Percentiles rank a stretch among this genome's conserved stretches.
Conservation (phyloP, 192 early-diverging fungal genomes). For the Rhizoclosmatium globosum region DNA sequence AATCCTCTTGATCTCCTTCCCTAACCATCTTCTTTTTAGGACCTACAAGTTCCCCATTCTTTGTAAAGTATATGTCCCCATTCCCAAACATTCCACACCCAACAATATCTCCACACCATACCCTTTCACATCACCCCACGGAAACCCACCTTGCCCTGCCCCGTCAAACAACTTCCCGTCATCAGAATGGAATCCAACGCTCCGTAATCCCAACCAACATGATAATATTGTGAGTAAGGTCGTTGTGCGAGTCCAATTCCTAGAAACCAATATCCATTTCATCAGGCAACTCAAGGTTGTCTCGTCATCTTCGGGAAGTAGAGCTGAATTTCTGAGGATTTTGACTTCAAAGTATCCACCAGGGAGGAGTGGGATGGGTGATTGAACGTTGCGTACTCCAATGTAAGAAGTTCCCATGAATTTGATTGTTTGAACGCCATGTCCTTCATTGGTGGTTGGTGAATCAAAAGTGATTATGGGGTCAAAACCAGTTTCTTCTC, state of each 20-base stretch:
- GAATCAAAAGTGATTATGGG: background rate
- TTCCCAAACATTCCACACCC: constrained; percentile 34
- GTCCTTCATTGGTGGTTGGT: background rate
- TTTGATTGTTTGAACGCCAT: background rate
- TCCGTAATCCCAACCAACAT: constrained; percentile 56
- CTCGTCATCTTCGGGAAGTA: background rate
- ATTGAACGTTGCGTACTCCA: background rate
- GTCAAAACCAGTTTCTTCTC: no score
- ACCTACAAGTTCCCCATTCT: constrained; percentile 27
- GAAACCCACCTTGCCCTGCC: constrained; percentile 35
- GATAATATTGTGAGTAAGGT: constrained; percentile 53
- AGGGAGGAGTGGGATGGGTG: background rate
- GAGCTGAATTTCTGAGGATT: constrained; percentile 2
- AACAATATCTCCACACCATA: constrained; percentile 42
- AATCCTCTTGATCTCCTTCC: background rate
- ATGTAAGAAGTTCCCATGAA: background rate
- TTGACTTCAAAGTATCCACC: constrained; percentile 39
- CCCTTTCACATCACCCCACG: background rate
- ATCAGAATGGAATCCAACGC: constrained; percentile 55
- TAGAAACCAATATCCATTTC: constrained; percentile 41
- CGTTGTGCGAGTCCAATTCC: constrained; percentile 46
- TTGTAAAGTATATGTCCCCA: constrained; percentile 35
- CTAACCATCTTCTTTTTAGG: background rate
- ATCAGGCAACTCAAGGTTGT: background rate
- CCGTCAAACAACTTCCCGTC: constrained; percentile 54